phyloP scores from a whole-genome alignment of 192 early-diverging fungal genomes.

The Entomortierella parvispora region DNA sequence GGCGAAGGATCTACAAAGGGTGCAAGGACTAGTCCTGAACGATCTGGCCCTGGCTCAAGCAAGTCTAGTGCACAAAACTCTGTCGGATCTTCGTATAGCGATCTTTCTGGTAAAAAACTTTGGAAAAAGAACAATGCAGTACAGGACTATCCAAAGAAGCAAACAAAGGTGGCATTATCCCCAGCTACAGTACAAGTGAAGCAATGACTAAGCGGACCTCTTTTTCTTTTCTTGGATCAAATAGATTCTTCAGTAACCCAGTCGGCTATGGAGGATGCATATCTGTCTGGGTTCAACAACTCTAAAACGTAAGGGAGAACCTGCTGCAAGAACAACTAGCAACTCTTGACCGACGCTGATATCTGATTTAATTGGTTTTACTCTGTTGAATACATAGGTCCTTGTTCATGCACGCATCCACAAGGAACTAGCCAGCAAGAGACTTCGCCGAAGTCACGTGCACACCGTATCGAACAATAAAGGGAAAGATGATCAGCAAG shows the following conservation, averaged over 20 bases:
- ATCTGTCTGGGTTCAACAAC: slow-evolving; percentile 60
- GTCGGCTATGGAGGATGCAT: slow-evolving; percentile 65
- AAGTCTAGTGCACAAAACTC: slow-evolving; percentile 55
- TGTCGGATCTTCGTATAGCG: slow-evolving; percentile 59
- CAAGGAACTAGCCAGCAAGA: too few species aligned
- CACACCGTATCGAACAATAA: too few species aligned
- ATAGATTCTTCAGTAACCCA: slow-evolving; percentile 65
- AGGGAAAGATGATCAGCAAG: too few species aligned
- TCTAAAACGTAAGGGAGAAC: slow-evolving; percentile 58
- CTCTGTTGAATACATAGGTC: too few species aligned
- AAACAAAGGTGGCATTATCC: too few species aligned
- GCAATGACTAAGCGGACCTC: too few species aligned
- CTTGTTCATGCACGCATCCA: too few species aligned
- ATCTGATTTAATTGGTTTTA: too few species aligned
- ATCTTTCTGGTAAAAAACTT: slow-evolving; percentile 52
- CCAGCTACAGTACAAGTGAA: too few species aligned
- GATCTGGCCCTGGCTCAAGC: slow-evolving; percentile 25
- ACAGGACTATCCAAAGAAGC: too few species aligned
- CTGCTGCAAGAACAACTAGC: too few species aligned
- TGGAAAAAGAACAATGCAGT: background rate
- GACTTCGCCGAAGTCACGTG: too few species aligned
- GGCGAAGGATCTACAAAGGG: slow-evolving; percentile 2
- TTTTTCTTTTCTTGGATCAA: background rate
- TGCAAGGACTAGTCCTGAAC: slow-evolving; percentile 24
- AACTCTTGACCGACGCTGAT: background rate